These are phyloP conservation scores for Lepidium aucheri DNA, from an alignment of 345 rosid genomes.

Conservation along the genomic window DNA sequence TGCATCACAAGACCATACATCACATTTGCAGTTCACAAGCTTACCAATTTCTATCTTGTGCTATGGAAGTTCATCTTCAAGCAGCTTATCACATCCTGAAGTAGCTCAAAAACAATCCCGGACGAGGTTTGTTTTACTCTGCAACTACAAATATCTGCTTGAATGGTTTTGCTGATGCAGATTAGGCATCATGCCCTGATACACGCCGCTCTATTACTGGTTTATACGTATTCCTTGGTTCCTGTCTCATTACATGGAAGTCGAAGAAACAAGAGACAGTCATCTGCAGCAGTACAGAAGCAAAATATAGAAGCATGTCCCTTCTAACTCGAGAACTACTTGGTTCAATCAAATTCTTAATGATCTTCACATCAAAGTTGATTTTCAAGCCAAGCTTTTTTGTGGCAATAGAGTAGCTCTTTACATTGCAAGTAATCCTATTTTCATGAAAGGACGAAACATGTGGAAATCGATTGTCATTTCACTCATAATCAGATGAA, in stretches of 20 bases:
- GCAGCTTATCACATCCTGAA: background rate
- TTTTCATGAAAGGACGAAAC: background rate
- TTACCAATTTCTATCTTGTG: background rate
- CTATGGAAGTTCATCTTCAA: background rate
- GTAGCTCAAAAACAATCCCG: background rate
- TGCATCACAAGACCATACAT: no score
- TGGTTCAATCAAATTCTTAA: background rate
- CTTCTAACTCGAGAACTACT: background rate
- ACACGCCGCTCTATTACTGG: rapidly evolving
- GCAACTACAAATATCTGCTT: background rate
- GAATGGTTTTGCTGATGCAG: background rate
- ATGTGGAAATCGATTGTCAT: no score
- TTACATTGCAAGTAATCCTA: background rate
- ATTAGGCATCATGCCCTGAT: background rate
- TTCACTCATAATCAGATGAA: no score
- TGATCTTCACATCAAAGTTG: no score
- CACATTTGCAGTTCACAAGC: background rate
- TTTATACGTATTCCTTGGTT: background rate
- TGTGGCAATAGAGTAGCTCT: background rate
- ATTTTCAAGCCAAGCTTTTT: background rate
- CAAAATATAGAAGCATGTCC: background rate
- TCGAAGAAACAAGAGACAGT: background rate
- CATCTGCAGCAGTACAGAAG: background rate
- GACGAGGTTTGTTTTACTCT: no score
- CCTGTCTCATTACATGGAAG: background rate